Evolutionary conservation across 1,284 basidiomycete species (phyloP).

Genomic region (Cryptococcus sp.): DNA sequence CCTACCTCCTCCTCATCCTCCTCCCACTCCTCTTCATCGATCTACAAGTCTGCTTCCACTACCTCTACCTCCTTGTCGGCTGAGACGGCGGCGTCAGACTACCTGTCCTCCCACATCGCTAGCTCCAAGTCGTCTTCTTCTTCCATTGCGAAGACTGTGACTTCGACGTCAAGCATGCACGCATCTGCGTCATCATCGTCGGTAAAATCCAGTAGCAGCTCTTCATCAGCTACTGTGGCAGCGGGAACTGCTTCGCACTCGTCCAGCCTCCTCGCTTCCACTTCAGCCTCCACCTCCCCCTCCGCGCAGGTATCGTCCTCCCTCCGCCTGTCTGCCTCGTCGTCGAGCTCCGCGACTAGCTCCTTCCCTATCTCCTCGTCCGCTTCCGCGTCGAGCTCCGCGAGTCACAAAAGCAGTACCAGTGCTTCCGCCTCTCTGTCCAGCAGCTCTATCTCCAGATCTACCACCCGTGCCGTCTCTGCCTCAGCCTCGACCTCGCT

Average conservation of each 20-base stretch:
- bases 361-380: not conserved
- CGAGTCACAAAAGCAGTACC: too few relatives aligned
- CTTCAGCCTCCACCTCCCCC: too few relatives aligned
- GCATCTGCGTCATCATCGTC: too few relatives aligned
- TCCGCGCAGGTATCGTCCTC: too few relatives aligned
- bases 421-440: conserved; percentile 5
- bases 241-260: conserved; percentile 1
- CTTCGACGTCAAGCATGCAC: too few relatives aligned
- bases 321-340: too few relatives aligned
- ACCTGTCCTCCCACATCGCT: too few relatives aligned
- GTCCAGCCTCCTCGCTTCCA: not conserved
- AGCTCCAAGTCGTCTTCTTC: too few relatives aligned
- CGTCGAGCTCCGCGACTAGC: too few relatives aligned
- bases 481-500: conserved; percentile 9
- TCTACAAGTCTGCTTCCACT: conserved; percentile 11
- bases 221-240: conserved; percentile 17
- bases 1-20: conserved; percentile 5
- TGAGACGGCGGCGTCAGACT: conserved; percentile 13
- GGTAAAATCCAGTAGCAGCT: too few relatives aligned
- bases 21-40: conserved; percentile 7
- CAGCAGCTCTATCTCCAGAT: not conserved
- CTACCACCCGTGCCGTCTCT: not conserved
- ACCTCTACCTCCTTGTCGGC: not conserved
- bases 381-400: conserved; percentile 2
- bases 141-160: too few relatives aligned